Conservation (phyloP, 805 yeast species). For the Starmerella scarabaei region DNA sequence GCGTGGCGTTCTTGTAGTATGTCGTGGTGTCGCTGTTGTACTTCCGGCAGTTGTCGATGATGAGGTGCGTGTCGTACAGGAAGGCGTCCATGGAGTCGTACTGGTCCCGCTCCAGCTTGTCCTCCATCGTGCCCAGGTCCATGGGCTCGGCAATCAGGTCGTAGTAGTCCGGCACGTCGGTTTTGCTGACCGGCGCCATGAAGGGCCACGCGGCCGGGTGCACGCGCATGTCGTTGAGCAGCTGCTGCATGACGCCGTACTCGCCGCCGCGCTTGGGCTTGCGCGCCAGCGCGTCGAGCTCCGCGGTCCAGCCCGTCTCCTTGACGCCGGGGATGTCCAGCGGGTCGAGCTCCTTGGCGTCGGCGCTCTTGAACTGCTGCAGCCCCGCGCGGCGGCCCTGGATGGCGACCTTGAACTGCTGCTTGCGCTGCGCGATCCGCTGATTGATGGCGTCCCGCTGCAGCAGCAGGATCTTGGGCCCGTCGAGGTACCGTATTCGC, state of each 20-base stretch:
- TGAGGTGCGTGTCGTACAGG: conserved; percentile 71
- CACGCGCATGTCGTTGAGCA: conserved; percentile 76
- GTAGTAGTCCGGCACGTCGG: conserved; percentile 92
- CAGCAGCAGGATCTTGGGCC: conserved; percentile 66
- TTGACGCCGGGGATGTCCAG: conserved; percentile 74
- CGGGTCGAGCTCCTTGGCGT: conserved; percentile 44
- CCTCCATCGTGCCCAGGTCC: conserved; percentile 95
- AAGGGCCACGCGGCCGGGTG: conserved; percentile 99
- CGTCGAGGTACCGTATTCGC: conserved; percentile 72
- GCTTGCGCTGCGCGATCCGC: conserved; percentile 58
- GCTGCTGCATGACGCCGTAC: conserved; percentile 80
- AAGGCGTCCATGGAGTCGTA: conserved; percentile 86
- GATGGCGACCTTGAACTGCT: conserved; percentile 25
- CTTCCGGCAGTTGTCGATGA: conserved; percentile 81
- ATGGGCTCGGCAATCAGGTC: conserved; percentile 95
- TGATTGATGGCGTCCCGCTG: conserved; percentile 86
- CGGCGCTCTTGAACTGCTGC: conserved; percentile 41
- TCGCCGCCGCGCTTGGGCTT: conserved; percentile 91
- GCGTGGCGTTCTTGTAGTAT: conserved; percentile 86
- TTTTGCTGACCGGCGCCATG: conserved; percentile 78
- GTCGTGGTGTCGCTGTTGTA: conserved; percentile 93
- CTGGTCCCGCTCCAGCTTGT: conserved; percentile 78
- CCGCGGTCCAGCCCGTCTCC: conserved; percentile 97
- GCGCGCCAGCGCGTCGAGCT: conserved; percentile 93
- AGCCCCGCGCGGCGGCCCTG: conserved; percentile 49